phyloP scores from a whole-genome alignment of 768 basidiomycete species.

The Leccinum uliginosum region DNA sequence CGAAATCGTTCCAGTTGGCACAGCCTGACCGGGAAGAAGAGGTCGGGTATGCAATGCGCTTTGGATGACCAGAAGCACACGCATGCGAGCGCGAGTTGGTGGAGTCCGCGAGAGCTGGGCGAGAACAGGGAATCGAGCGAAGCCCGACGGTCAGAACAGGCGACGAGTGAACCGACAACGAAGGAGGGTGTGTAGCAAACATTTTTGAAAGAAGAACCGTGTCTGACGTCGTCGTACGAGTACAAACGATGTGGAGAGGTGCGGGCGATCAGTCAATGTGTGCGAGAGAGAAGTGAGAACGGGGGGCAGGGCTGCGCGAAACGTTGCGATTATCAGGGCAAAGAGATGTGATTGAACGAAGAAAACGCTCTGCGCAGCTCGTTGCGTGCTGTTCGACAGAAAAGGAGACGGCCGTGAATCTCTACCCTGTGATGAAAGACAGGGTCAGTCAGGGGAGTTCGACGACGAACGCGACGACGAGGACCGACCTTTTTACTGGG shows the following conservation, averaged over 20 bases:
- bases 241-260: slow-evolving; percentile 3
- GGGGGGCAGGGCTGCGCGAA: slow-evolving; percentile 6
- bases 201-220: slow-evolving; percentile 9
- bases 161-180: slow-evolving; percentile 1
- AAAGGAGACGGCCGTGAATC: background rate
- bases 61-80: slow-evolving; percentile 4
- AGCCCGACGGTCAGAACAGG: background rate
- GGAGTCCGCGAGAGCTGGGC: slow-evolving; percentile 23
- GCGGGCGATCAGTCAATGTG: slow-evolving; percentile 7
- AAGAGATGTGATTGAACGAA: slow-evolving; percentile 20
- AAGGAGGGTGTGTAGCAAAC: slow-evolving; percentile 13
- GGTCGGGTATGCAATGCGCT: slow-evolving; percentile 12
- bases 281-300: slow-evolving; percentile 6
- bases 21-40: slow-evolving; percentile 16
- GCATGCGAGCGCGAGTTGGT: slow-evolving; percentile 18
- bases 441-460: slow-evolving; percentile 2
- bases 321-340: slow-evolving; percentile 23
- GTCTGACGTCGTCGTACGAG: slow-evolving; percentile 3
- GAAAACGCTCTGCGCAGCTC: slow-evolving; percentile 28
- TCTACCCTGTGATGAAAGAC: slow-evolving; percentile 1
- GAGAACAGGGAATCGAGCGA: slow-evolving; percentile 4
- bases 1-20: slow-evolving; percentile 7
- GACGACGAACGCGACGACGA: background rate
- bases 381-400: slow-evolving; percentile 13
- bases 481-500: slow-evolving; percentile 23